Percentiles rank a stretch among this genome's conserved stretches.
phyloP scores from a whole-genome alignment of 345 rosid genomes.

The Aurinia saxatilis region DNA sequence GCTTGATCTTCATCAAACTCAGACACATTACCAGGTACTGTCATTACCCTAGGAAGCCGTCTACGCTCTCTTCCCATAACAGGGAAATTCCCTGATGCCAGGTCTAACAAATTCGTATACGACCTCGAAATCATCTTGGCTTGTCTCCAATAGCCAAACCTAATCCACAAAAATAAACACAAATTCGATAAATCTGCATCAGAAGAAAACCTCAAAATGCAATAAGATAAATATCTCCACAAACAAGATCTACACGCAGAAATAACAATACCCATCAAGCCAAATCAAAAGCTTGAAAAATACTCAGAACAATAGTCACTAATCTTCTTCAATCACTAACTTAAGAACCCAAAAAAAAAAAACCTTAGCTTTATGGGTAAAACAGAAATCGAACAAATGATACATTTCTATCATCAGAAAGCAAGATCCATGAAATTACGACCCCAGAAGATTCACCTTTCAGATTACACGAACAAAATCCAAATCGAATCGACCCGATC shows the following conservation, averaged over 20 bases:
- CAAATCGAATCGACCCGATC: conserved; percentile 27
- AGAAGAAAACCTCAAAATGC: background rate
- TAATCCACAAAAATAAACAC: background rate
- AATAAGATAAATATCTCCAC: conserved; percentile 6
- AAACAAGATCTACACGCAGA: conserved; percentile 17
- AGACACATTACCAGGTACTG: conserved; percentile 31
- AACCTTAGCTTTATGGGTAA: conserved; percentile 20
- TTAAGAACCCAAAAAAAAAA: background rate
- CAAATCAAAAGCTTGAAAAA: conserved; percentile 14
- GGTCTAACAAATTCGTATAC: conserved; percentile 29
- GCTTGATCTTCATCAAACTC: conserved; percentile 36
- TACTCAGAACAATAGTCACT: conserved; percentile 3
- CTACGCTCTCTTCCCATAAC: conserved; percentile 34
- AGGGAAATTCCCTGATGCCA: conserved; percentile 36
- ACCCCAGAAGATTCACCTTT: conserved; percentile 8
- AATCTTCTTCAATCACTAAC: conserved; percentile 8
- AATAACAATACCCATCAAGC: background rate
- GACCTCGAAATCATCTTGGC: conserved; percentile 33
- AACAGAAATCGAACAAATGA: conserved; percentile 8
- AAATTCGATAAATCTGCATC: conserved; percentile 19
- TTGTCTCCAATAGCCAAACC: conserved; percentile 11
- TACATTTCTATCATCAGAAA: conserved; percentile 3
- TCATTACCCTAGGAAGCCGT: conserved; percentile 33
- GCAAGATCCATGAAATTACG: conserved; percentile 25
- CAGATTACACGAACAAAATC: conserved; percentile 1